Percentiles rank a stretch among this genome's conserved stretches.
These are phyloP conservation scores for Polytrichum formosum DNA, from an alignment of 225 moss, liverwort and hornwort species.

Conservation along the genomic window DNA sequence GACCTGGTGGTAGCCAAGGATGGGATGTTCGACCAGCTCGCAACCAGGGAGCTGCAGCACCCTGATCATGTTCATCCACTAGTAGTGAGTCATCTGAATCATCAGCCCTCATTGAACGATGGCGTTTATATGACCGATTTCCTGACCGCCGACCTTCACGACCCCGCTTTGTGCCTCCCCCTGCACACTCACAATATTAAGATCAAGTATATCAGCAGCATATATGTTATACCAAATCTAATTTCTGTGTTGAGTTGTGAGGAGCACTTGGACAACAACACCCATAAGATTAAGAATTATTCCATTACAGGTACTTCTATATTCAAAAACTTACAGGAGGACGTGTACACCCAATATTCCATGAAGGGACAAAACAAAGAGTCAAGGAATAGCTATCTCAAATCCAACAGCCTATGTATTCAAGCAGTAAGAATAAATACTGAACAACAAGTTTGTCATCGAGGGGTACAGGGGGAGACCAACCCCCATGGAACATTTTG, in stretches of 20 bases:
- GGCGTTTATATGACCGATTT: conserved; percentile 54
- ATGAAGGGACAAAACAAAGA: no score
- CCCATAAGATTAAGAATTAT: no score
- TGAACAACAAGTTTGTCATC: no score
- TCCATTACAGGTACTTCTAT: no score
- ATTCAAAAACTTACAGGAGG: no score
- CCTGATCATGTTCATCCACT: conserved; percentile 77
- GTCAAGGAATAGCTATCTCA: no score
- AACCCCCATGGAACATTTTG: conserved; percentile 63
- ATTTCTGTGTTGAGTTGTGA: not conserved
- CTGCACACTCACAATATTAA: conserved; percentile 18
- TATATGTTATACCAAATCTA: not conserved
- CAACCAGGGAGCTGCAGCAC: conserved; percentile 60
- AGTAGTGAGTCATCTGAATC: conserved; percentile 83
- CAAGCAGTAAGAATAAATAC: no score
- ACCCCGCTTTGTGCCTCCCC: conserved; percentile 60
- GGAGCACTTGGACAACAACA: not conserved
- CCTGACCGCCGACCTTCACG: conserved; percentile 65
- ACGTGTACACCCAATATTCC: no score
- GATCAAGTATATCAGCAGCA: not conserved
- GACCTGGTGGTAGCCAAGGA: conserved; percentile 67
- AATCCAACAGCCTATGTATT: not conserved
- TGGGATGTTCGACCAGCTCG: conserved; percentile 53
- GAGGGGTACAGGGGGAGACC: not conserved
- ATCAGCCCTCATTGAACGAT: conserved; percentile 65